Evolutionary conservation across 495 filamentous ascomycete species (phyloP).

Genomic region (Lophiotrema nucula): DNA sequence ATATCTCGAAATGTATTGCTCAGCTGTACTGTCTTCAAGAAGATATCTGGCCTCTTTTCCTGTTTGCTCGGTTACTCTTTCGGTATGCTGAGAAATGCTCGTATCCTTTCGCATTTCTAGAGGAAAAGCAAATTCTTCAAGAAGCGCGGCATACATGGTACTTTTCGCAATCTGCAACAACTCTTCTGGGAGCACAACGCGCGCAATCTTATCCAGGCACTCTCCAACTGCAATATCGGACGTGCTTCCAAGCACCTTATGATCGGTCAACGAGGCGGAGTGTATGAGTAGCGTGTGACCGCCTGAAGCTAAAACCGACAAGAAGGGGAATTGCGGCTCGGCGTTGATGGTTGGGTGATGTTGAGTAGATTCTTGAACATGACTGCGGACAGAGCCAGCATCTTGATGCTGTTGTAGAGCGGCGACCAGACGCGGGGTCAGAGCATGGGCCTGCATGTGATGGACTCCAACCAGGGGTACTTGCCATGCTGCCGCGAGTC

Average conservation of each 20-base stretch:
- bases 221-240: constrained; percentile 80
- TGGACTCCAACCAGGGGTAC: constrained; percentile 77
- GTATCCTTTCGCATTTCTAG: background rate
- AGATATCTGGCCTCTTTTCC: constrained; percentile 10
- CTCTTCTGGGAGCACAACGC: constrained; percentile 62
- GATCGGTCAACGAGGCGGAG: constrained; percentile 62
- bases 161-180: constrained; percentile 47
- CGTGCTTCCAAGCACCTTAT: constrained; percentile 68
- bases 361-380: background rate
- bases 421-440: constrained; percentile 78
- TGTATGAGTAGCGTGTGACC: constrained; percentile 86
- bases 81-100: too few relatives aligned
- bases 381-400: too few relatives aligned
- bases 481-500: constrained; percentile 77
- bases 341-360: background rate
- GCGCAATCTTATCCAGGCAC: constrained; percentile 78
- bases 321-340: constrained; percentile 68
- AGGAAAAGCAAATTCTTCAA: constrained; percentile 80
- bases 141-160: constrained; percentile 72
- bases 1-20: constrained; percentile 44
- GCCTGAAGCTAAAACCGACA: constrained; percentile 86
- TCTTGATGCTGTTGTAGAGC: constrained; percentile 58
- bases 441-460: constrained; percentile 95
- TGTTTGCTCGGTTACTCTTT: constrained; percentile 4
- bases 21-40: constrained; percentile 31